Evolutionary conservation across 805 yeast species (phyloP), one percentile per base, ranked within the genome.

Genomic region (Yamadazyma kitorensis): DNA sequence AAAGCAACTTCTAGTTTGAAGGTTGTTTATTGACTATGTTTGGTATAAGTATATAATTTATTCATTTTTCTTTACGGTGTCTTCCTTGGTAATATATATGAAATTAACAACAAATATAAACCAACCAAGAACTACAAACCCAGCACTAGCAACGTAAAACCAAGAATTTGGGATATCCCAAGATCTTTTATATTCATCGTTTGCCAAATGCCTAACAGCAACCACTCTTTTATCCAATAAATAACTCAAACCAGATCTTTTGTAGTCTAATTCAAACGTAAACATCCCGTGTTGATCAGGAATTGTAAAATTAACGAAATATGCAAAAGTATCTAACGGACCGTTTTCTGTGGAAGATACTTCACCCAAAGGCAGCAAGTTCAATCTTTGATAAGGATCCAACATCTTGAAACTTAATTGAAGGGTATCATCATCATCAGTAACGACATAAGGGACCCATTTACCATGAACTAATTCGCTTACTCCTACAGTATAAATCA

Each of bases 251-350:
- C 98, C 98, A 10, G 76, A 68, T 54, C 95, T 79, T 56, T 75
- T 75, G 67, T 89, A 89, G 49, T 84, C 82, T 29, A 84, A 70
- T 41, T 72, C 72, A 57, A 86, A 88, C 2, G 96, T 85, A 65
- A 88, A 93, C 75, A 93, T 84, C 37, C 99, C 99, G 60, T 93
- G 96, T 52, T 88, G 96, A 59, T 91, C 97, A 15, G 99, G 99
- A 24, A 87, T 61, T 29, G 72, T 72, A 60, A 93, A 87, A 33
- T 66, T 61, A 13, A 75, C 67, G 14, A 61, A 62, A 51, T 76
- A 80, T 13, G 65, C 55, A 30, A 55, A 63, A 24, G 71, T 51
- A 51, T 78, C 81, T 4, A 64, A 58, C 2, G 49, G 52, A 9
- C 62, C 64, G 19, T 62, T 61, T 6, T 49, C 57, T 2, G 51